phyloP scores from a whole-genome alignment of 192 early-diverging fungal genomes.

The Coemansia sp. region DNA sequence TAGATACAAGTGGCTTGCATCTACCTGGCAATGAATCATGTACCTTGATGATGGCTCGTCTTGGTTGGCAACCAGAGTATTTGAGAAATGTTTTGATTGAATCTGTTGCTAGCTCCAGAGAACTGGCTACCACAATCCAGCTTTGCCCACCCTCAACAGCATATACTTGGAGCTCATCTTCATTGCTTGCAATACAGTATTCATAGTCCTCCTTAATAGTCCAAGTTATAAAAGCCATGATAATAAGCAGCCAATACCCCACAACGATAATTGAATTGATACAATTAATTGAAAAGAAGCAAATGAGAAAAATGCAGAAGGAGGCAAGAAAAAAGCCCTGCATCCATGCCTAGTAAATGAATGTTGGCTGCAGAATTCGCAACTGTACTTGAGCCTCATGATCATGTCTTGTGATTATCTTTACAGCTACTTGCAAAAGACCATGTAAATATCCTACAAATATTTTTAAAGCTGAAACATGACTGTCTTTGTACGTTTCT shows the following conservation, averaged over 20 bases:
- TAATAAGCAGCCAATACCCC: too few relatives aligned
- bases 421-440: too few relatives aligned
- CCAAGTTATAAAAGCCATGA: background rate
- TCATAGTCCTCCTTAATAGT: background rate
- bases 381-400: too few relatives aligned
- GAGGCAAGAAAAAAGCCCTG: background rate
- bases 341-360: too few relatives aligned
- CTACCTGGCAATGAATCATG: background rate
- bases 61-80: background rate
- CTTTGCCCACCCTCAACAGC: background rate
- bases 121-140: background rate
- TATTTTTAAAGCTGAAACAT: too few relatives aligned
- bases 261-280: background rate
- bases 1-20: background rate
- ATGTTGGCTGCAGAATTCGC: too few relatives aligned
- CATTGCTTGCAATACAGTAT: background rate
- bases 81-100: background rate
- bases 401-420: too few relatives aligned
- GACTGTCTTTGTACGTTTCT: too few relatives aligned
- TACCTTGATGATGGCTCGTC: background rate
- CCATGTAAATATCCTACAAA: too few relatives aligned
- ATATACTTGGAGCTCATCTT: background rate
- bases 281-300: background rate
- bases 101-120: background rate
- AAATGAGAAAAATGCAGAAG: background rate